Conservation (phyloP, 2,329 filamentous ascomycete genomes). For the Saccharata proteae region DNA sequence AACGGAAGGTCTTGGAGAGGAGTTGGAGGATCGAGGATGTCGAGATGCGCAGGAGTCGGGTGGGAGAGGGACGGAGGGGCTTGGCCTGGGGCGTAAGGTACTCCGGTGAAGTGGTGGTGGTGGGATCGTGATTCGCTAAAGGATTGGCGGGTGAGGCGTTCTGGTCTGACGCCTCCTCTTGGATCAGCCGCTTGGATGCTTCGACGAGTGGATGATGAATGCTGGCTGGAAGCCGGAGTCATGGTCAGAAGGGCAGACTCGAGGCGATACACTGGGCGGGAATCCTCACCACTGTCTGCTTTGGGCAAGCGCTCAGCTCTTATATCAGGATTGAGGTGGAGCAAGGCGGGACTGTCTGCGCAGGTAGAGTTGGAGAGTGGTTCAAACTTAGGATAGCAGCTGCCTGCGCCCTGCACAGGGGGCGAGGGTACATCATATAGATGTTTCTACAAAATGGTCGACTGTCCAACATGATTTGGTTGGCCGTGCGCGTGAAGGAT, state of each 20-base stretch:
- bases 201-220: conserved; percentile 23
- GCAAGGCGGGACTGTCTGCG: neutral
- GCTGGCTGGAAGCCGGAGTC: conserved; percentile 18
- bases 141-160: too few species aligned
- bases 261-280: conserved; percentile 6
- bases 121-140: too few species aligned
- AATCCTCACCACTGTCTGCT: conserved; percentile 5
- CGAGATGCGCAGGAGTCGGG: conserved; percentile 5
- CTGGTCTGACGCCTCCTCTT: too few species aligned
- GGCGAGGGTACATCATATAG: conserved; percentile 11
- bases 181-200: too few species aligned
- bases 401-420: conserved; percentile 23
- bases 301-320: conserved; percentile 5
- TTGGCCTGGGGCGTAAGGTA: too few species aligned
- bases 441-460: conserved; percentile 9
- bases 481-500: conserved; percentile 23
- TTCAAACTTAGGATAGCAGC: conserved; percentile 7
- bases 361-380: conserved; percentile 4
- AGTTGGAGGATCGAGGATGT: conserved; percentile 5
- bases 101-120: too few species aligned
- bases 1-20: conserved; percentile 4
- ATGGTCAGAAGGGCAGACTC: conserved; percentile 20
- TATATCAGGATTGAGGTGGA: conserved; percentile 5
- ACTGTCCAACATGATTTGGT: conserved; percentile 9
- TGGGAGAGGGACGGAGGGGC: too few species aligned